A percentile compares a stretch with the other conserved stretches of the same genome.
These are phyloP conservation scores for Metschnikowia kunwiensis DNA, from an alignment of 805 yeast species.

Conservation along the genomic window DNA sequence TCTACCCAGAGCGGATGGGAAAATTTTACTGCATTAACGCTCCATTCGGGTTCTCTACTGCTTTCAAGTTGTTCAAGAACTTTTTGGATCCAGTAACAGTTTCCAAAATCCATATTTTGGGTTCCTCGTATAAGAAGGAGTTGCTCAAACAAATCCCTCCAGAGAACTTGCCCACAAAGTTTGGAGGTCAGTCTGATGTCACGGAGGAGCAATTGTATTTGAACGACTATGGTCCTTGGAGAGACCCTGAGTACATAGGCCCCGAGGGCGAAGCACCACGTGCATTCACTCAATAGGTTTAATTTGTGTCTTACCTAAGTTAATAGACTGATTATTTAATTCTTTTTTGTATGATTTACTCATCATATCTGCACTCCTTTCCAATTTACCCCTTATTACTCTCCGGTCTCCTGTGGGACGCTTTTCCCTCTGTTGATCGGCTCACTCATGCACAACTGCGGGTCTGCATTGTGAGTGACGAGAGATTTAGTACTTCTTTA, in stretches of 20 bases:
- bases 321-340: slow-evolving; percentile 3
- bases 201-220: slow-evolving; percentile 78
- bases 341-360: not conserved
- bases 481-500: too few relatives aligned
- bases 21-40: slow-evolving; percentile 93
- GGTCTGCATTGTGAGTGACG: too few relatives aligned
- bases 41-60: slow-evolving; percentile 95
- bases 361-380: too few relatives aligned
- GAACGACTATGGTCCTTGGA: slow-evolving; percentile 97
- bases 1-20: slow-evolving; percentile 99
- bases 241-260: slow-evolving; percentile 82
- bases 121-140: slow-evolving; percentile 74
- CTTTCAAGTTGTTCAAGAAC: slow-evolving; percentile 86
- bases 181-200: slow-evolving; percentile 78
- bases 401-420: too few relatives aligned
- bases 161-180: slow-evolving; percentile 86
- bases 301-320: not conserved
- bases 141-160: slow-evolving; percentile 88
- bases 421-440: too few relatives aligned
- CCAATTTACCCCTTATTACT: too few relatives aligned
- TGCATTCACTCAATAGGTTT: slow-evolving; percentile 14
- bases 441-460: too few relatives aligned
- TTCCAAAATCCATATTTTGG: slow-evolving; percentile 85
- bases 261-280: slow-evolving; percentile 93
- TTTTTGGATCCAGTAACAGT: slow-evolving; percentile 98